phyloP scores from a whole-genome alignment of 805 yeast genomes.

The Metschnikowia henanensis region DNA sequence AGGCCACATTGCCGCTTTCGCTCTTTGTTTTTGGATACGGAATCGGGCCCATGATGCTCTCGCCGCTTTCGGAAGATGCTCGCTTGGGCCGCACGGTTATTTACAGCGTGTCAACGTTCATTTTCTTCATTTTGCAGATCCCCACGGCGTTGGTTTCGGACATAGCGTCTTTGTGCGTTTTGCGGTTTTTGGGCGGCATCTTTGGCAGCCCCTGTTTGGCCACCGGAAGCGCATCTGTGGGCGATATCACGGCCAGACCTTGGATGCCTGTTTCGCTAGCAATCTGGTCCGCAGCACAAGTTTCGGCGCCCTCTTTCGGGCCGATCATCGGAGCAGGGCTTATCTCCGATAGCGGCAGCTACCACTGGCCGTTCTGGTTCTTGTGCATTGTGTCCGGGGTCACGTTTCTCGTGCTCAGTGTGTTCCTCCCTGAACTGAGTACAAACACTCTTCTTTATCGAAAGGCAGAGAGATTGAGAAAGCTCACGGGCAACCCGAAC shows the following conservation, averaged over 20 bases:
- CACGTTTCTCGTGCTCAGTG: constrained; percentile 33
- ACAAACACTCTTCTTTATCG: constrained; percentile 41
- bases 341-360: constrained; percentile 24
- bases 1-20: constrained; percentile 51
- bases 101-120: constrained; percentile 44
- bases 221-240: constrained; percentile 57
- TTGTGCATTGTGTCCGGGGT: constrained; percentile 42
- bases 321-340: constrained; percentile 57
- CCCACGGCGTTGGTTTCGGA: constrained; percentile 52
- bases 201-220: constrained; percentile 58
- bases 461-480: constrained; percentile 49
- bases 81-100: constrained; percentile 51
- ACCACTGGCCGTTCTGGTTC: constrained; percentile 60
- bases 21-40: constrained; percentile 61
- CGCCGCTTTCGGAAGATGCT: constrained; percentile 59
- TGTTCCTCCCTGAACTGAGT: constrained; percentile 51
- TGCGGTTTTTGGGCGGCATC: constrained; percentile 53
- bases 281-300: constrained; percentile 53
- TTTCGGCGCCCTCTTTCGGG: constrained; percentile 54
- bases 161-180: constrained; percentile 48
- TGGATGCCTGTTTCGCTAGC: constrained; percentile 47
- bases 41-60: constrained; percentile 55
- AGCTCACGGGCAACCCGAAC: constrained; percentile 48
- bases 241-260: constrained; percentile 46
- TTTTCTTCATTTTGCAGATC: constrained; percentile 52